phyloP scores from a whole-genome alignment of 1,139 yeast species.

The Kodamaea sp. region DNA sequence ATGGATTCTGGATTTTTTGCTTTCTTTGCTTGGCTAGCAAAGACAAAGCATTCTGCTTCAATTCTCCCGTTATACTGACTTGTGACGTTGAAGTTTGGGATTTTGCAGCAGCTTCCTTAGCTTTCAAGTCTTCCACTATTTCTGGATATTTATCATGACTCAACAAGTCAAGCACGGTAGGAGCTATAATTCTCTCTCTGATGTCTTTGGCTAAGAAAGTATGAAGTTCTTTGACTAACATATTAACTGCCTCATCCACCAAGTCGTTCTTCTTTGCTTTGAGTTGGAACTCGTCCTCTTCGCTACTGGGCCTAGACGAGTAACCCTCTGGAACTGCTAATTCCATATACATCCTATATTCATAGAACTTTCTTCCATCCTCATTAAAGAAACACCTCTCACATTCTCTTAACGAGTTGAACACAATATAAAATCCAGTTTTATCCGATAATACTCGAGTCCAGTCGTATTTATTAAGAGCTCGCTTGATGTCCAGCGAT shows the following conservation, averaged over 20 bases:
- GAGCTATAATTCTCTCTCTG: conserved; percentile 73
- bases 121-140: conserved; percentile 45
- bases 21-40: conserved; percentile 28
- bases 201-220: conserved; percentile 69
- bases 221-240: conserved; percentile 64
- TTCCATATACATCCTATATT: conserved; percentile 58
- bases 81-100: conserved; percentile 18
- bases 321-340: conserved; percentile 45
- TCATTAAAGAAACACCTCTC: conserved; percentile 64
- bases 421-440: conserved; percentile 71
- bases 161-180: conserved; percentile 63
- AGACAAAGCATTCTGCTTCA: conserved; percentile 28
- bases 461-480: conserved; percentile 61
- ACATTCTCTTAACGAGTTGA: conserved; percentile 64
- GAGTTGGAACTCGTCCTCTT: conserved; percentile 9
- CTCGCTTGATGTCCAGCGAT: conserved; percentile 55
- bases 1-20: conserved; percentile 29
- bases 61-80: conserved; percentile 15
- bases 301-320: conserved; percentile 8
- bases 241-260: conserved; percentile 59
- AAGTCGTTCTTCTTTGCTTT: conserved; percentile 24
- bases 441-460: conserved; percentile 62
- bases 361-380: conserved; percentile 58
- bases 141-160: conserved; percentile 62
- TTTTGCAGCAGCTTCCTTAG: conserved; percentile 32